Percentiles rank a stretch among this genome's conserved stretches.
phyloP scores from a whole-genome alignment of 176 grass and related monocot species.

The Avena sativa region DNA sequence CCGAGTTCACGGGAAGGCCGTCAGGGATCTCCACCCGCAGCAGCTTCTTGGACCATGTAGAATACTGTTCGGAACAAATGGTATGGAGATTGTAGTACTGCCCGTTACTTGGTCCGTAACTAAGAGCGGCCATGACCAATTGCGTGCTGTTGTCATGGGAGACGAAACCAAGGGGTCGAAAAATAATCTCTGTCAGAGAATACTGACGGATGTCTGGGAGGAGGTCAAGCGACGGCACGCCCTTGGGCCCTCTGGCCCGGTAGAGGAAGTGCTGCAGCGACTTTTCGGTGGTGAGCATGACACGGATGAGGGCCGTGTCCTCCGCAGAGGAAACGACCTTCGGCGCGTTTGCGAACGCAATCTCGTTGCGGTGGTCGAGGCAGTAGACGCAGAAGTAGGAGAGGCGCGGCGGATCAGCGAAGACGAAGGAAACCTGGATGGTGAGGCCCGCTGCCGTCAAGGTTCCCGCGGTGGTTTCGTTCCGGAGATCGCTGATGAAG shows the following conservation, averaged over 20 bases:
- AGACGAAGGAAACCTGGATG: background rate
- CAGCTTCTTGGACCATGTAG: background rate
- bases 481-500: background rate
- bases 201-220: background rate
- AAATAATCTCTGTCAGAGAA: background rate
- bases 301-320: background rate
- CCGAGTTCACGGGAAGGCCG: background rate
- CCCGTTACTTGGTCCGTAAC: background rate
- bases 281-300: background rate
- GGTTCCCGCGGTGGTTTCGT: background rate
- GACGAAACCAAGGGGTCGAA: background rate
- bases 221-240: conserved; percentile 4
- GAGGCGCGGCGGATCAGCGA: no score
- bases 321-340: background rate
- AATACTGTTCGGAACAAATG: background rate
- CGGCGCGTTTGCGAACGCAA: background rate
- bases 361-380: no score
- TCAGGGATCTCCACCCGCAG: background rate
- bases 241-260: background rate
- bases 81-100: background rate
- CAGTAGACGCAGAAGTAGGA: no score
- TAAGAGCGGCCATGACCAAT: background rate
- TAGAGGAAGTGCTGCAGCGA: background rate
- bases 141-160: background rate
- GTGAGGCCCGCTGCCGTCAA: background rate